Percentiles rank a stretch among this genome's conserved stretches.
Conservation (phyloP, 1,284 basidiomycete genomes). For the Rhodotorula sp. region DNA sequence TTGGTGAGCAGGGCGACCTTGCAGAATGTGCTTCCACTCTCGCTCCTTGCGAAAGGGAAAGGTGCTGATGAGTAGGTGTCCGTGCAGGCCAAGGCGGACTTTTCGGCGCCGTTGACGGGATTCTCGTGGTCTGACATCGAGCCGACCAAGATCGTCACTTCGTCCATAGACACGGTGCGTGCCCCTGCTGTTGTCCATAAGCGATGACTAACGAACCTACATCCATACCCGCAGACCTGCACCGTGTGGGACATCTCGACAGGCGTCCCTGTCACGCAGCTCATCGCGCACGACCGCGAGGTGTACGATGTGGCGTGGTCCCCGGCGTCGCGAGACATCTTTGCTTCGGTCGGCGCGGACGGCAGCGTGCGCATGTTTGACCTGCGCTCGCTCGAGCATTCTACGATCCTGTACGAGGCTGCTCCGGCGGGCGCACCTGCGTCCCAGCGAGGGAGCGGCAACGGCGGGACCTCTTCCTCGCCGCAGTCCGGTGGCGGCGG, state of each 20-base stretch:
- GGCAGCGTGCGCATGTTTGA: slow-evolving; percentile 96
- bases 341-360: slow-evolving; percentile 97
- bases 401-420: slow-evolving; percentile 97
- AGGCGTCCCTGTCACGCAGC: slow-evolving; percentile 89
- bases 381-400: slow-evolving; percentile 91
- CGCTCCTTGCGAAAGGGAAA: not conserved
- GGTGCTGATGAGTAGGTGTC: slow-evolving; percentile 18
- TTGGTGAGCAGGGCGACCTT: slow-evolving; percentile 56
- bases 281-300: slow-evolving; percentile 89
- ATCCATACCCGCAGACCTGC: slow-evolving; percentile 49
- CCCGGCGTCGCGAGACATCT: slow-evolving; percentile 96
- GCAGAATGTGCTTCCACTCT: slow-evolving; percentile 69
- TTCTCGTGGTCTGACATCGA: slow-evolving; percentile 94
- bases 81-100: slow-evolving; percentile 75
- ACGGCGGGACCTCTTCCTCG: not conserved
- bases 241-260: slow-evolving; percentile 87
- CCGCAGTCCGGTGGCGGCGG: no score
- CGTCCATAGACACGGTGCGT: slow-evolving; percentile 74
- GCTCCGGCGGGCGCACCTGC: slow-evolving; percentile 54
- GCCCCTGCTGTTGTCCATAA: no score
- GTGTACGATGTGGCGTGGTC: slow-evolving; percentile 68
- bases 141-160: slow-evolving; percentile 85
- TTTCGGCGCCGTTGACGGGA: slow-evolving; percentile 84
- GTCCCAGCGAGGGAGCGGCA: not conserved
- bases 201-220: not conserved